Percentiles rank a stretch among this genome's conserved stretches.
These are phyloP conservation scores for Eucalyptus rudis DNA, from an alignment of 345 rosid species.

Conservation along the genomic window DNA sequence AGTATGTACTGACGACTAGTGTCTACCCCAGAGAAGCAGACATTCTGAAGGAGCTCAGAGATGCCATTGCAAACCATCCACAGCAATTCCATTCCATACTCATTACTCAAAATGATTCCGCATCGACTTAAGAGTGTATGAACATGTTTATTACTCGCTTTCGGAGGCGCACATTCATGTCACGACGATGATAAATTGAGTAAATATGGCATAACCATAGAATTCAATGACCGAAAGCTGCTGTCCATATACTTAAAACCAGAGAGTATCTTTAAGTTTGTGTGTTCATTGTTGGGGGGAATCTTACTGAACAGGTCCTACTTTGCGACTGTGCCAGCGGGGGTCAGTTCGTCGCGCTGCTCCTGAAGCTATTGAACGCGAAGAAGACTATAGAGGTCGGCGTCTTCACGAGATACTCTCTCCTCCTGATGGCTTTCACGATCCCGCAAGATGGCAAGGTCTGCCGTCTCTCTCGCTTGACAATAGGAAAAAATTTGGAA, in stretches of 20 bases:
- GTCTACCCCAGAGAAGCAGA: too few relatives aligned
- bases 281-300: neutral
- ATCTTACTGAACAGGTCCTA: neutral
- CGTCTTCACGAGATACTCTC: conserved; percentile 68
- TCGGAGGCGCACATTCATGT: neutral
- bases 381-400: conserved; percentile 53
- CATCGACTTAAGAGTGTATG: neutral
- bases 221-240: neutral
- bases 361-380: conserved; percentile 38
- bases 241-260: neutral
- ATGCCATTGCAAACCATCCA: too few relatives aligned
- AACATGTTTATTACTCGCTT: neutral
- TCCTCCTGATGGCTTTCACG: conserved; percentile 56
- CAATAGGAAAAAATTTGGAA: neutral
- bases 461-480: neutral
- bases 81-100: too few relatives aligned
- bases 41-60: too few relatives aligned
- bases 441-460: conserved; percentile 56
- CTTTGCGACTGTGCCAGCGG: conserved; percentile 37
- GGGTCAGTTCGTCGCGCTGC: conserved; percentile 40
- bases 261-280: neutral
- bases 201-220: neutral
- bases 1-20: conserved; percentile 17
- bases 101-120: neutral
- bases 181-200: neutral